Conservation (phyloP, 2,329 filamentous ascomycete genomes). For the Alternaria infectoria region DNA sequence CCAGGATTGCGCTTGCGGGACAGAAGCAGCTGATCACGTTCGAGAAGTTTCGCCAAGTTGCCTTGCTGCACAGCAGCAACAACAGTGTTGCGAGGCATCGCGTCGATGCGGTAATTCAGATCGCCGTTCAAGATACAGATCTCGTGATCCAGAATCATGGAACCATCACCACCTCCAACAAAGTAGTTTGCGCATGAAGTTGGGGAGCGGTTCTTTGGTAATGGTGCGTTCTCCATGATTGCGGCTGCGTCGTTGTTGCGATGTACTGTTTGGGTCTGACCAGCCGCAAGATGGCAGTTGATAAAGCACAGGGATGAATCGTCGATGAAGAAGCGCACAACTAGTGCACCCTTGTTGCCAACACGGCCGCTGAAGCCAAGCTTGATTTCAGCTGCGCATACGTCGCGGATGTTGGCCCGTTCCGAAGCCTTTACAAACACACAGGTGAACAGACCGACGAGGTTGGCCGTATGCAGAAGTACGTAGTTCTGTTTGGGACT, state of each 20-base stretch:
- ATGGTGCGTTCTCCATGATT: constrained; percentile 79
- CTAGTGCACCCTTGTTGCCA: constrained; percentile 93
- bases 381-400: constrained; percentile 85
- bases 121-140: constrained; percentile 97
- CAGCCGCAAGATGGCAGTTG: constrained; percentile 96
- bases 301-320: constrained; percentile 95
- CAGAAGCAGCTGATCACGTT: constrained; percentile 90
- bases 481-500: constrained; percentile 82
- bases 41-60: constrained; percentile 84
- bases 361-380: constrained; percentile 94
- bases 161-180: constrained; percentile 90
- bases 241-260: constrained; percentile 91
- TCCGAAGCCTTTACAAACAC: constrained; percentile 88
- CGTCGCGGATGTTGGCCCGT: constrained; percentile 75
- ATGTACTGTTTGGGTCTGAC: constrained; percentile 86
- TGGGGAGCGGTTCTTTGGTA: constrained; percentile 75
- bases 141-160: constrained; percentile 95
- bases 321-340: constrained; percentile 90
- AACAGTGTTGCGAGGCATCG: constrained; percentile 92
- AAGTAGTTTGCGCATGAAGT: constrained; percentile 75
- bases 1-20: constrained; percentile 87
- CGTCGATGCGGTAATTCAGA: constrained; percentile 97
- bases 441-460: constrained; percentile 95
- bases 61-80: constrained; percentile 81
- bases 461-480: constrained; percentile 83